phyloP scores from a whole-genome alignment of 805 yeast genomes.

The Ogataea trehalophila region DNA sequence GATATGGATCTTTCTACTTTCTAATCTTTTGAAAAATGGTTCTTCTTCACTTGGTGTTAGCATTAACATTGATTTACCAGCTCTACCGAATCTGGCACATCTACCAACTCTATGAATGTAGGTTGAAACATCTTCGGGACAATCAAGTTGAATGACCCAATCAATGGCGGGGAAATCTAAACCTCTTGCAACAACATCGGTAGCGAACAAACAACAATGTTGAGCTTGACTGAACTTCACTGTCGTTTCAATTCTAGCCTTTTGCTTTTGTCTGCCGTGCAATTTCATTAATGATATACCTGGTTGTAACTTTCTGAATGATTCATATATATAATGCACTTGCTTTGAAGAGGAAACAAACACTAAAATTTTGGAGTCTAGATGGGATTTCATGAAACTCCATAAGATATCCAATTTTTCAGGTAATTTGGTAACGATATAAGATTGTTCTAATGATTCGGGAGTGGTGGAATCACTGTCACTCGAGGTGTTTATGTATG shows the following conservation, averaged over 20 bases:
- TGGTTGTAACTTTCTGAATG: constrained; percentile 83
- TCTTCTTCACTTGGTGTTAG: constrained; percentile 80
- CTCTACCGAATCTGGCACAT: constrained; percentile 80
- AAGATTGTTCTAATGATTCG: constrained; percentile 77
- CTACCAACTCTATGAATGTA: constrained; percentile 91
- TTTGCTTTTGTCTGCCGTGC: constrained; percentile 87
- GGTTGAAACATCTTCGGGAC: constrained; percentile 87
- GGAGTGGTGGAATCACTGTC: constrained; percentile 52
- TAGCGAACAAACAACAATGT: constrained; percentile 78
- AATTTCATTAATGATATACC: constrained; percentile 83
- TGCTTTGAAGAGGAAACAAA: constrained; percentile 86
- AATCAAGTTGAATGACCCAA: constrained; percentile 91
- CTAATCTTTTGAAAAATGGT: constrained; percentile 62
- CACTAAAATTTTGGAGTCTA: constrained; percentile 74
- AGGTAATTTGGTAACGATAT: constrained; percentile 61
- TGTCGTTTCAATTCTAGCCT: constrained; percentile 81
- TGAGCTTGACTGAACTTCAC: constrained; percentile 72
- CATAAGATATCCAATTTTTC: constrained; percentile 84
- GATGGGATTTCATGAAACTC: constrained; percentile 81
- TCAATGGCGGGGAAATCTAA: constrained; percentile 89
- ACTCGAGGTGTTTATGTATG: constrained; percentile 44
- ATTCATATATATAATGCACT: constrained; percentile 84
- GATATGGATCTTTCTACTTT: constrained; percentile 60
- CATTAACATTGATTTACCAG: constrained; percentile 79
- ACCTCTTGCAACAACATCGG: constrained; percentile 91